Evolutionary conservation across 345 rosid species (phyloP), one percentile per base, ranked within the genome.

Genomic region (Euphorbia pulcherrima): DNA sequence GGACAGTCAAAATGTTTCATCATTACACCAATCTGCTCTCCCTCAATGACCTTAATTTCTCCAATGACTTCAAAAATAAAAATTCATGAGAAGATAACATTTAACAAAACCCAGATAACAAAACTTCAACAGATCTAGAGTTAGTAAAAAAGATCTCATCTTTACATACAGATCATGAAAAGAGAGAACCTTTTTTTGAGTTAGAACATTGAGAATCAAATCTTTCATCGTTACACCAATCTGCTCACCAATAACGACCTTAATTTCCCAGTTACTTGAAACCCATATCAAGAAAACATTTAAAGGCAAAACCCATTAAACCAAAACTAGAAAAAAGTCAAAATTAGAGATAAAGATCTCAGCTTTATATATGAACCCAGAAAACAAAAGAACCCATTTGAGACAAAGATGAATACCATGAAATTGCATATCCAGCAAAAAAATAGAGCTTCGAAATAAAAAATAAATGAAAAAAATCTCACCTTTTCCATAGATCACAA

Each of bases 11-110:
- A 79, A 72, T 66, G 73, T 68, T 71, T 80, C 85, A 86, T 86
- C 90, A 86, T 86, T 86, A 86, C 84, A 66, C 83, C 86, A 84
- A 84, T 86, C 84, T 82, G 81, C 82, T 65, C 75, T 67, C 65
- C 82, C 64, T 69, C 78, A 64, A 65, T 56, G 5, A 70, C 74
- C 60, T 70, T 18, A 26, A 73, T 35, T 68, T 40, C 58, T 18
- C 48, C 37, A 52, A 59, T 59, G 61, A 70, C 71, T 51, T 29
- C 59, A 71, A 46, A 46, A 47, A 14, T 13, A 47, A 50, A 10
- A 63, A 70, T 57, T 55, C 74, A 77, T 21, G 29, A 35, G 51
- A 29, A 6, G 52, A 41, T 62, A 41, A 72, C 60, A 35, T 20
- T 23, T 2, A 33, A 33, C 18, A 44, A 21, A 65, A 44, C 46